Conservation (phyloP, 2,329 filamentous ascomycete species). For the Cladosporium austrohemisphaericum region DNA sequence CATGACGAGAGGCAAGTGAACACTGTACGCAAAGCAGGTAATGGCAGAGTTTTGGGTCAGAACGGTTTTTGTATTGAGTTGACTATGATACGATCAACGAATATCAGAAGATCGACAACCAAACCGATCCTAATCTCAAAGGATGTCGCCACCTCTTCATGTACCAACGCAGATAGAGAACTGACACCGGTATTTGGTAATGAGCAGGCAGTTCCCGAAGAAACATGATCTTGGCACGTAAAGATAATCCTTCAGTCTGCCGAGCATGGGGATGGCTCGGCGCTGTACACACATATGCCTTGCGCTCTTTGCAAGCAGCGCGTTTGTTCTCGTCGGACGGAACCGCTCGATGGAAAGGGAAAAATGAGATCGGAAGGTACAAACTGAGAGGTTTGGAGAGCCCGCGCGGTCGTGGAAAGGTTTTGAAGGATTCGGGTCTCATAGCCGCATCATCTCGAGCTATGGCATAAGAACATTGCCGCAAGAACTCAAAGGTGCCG, state of each 20-base stretch:
- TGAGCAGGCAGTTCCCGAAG: constrained; percentile 42
- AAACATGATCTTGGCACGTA: constrained; percentile 59
- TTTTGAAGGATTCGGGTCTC: constrained; percentile 15
- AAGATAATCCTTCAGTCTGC: constrained; percentile 63
- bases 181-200: constrained; percentile 64
- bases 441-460: constrained; percentile 15
- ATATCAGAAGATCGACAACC: too few relatives aligned
- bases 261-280: constrained; percentile 55
- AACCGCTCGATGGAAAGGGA: constrained; percentile 1
- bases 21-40: too few relatives aligned
- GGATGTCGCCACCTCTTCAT: constrained; percentile 61
- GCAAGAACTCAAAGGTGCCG: constrained; percentile 14
- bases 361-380: constrained; percentile 3
- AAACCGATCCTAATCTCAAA: background rate
- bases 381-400: constrained; percentile 8
- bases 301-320: constrained; percentile 26
- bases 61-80: too few relatives aligned
- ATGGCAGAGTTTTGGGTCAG: too few relatives aligned
- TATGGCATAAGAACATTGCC: constrained; percentile 5
- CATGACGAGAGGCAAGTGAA: too few relatives aligned
- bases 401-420: background rate
- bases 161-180: constrained; percentile 54
- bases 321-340: background rate
- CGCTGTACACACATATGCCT: constrained; percentile 72
- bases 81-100: too few relatives aligned